Percentiles rank a stretch among this genome's conserved stretches.
phyloP scores from a whole-genome alignment of 805 yeast genomes.

The Candida lessepsii region DNA sequence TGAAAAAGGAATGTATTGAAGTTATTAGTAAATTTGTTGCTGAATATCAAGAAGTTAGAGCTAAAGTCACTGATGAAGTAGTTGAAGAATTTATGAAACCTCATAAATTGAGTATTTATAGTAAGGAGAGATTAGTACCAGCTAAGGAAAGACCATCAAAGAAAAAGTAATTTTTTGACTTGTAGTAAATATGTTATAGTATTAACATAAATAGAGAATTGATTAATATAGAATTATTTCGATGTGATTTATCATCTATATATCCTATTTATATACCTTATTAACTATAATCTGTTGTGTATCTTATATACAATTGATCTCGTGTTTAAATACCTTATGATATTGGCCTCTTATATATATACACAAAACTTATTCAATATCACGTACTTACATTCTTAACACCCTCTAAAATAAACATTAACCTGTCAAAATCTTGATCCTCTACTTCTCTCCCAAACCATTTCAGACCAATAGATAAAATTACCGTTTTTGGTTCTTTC shows the following conservation, averaged over 20 bases:
- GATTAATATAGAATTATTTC: too few species aligned
- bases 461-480: slow-evolving; percentile 46
- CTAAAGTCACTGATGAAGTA: slow-evolving; percentile 57
- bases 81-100: slow-evolving; percentile 77
- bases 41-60: slow-evolving; percentile 79
- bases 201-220: too few species aligned
- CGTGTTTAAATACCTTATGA: too few species aligned
- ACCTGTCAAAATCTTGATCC: slow-evolving; percentile 43
- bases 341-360: too few species aligned
- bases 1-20: slow-evolving; percentile 84
- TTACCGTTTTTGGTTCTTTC: slow-evolving; percentile 34
- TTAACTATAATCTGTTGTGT: too few species aligned
- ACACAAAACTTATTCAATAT: too few species aligned
- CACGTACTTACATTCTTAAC: too few species aligned
- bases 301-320: too few species aligned
- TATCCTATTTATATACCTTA: too few species aligned
- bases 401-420: slow-evolving; percentile 42
- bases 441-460: slow-evolving; percentile 43
- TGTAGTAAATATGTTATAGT: too few species aligned
- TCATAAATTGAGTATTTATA: slow-evolving; percentile 75
- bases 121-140: slow-evolving; percentile 70
- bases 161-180: too few species aligned
- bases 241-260: too few species aligned
- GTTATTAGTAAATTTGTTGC: slow-evolving; percentile 76
- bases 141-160: slow-evolving; percentile 52